phyloP scores from a whole-genome alignment of 1,139 yeast genomes.

The Debaryomycetaceae sp. region DNA sequence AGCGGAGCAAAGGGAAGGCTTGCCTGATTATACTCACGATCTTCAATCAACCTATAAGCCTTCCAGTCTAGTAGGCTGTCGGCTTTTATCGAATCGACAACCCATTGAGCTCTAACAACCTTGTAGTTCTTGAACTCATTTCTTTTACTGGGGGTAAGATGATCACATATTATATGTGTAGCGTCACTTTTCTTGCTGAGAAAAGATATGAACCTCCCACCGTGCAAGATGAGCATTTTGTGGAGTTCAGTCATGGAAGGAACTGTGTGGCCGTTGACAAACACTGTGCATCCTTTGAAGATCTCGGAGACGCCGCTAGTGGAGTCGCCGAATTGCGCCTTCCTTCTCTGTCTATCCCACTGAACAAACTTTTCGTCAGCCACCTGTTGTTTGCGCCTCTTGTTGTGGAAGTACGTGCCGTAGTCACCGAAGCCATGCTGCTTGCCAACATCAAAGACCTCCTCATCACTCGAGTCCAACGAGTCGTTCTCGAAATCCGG shows the following conservation, averaged over 20 bases:
- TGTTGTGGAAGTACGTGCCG: conserved; percentile 63
- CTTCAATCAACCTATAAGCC: conserved; percentile 53
- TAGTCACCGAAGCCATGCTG: conserved; percentile 65
- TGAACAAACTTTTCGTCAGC: conserved; percentile 54
- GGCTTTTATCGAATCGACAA: conserved; percentile 56
- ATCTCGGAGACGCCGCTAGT: conserved; percentile 26
- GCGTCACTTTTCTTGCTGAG: conserved; percentile 67
- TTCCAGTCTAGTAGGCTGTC: conserved; percentile 62
- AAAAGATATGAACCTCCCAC: conserved; percentile 74
- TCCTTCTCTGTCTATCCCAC: conserved; percentile 45
- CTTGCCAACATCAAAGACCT: conserved; percentile 23
- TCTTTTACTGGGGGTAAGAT: conserved; percentile 72
- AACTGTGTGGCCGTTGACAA: conserved; percentile 81
- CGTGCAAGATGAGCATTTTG: conserved; percentile 66
- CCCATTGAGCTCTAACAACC: conserved; percentile 84
- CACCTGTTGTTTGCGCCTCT: conserved; percentile 62
- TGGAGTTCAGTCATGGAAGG: conserved; percentile 77
- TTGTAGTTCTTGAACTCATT: conserved; percentile 61
- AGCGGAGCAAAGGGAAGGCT: conserved; percentile 23
- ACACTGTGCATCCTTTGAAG: conserved; percentile 61
- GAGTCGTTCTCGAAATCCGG: conserved; percentile 1
- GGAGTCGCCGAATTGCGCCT: conserved; percentile 13
- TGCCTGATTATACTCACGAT: conserved; percentile 49
- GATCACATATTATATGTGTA: conserved; percentile 81
- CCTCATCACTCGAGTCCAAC: background rate